phyloP scores from a whole-genome alignment of 2,329 filamentous ascomycete species.

The Fusarium penzigii region DNA sequence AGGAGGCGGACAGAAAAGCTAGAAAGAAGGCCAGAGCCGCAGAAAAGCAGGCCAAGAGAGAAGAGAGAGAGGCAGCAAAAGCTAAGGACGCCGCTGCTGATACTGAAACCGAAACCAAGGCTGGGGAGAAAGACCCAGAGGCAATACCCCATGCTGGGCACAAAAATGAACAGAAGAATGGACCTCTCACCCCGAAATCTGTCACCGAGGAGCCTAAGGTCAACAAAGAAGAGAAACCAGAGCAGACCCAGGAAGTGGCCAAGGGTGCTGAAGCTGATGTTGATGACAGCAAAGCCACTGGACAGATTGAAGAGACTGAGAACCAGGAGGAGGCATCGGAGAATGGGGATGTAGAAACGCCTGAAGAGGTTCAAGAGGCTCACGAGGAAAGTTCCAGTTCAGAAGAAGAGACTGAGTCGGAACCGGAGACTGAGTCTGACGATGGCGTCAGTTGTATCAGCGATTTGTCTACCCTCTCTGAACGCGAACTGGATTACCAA shows the following conservation, averaged over 20 bases:
- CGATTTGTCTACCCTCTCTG: conserved; percentile 41
- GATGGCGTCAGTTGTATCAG: conserved; percentile 33
- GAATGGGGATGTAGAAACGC: not conserved
- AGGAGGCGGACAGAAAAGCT: conserved; percentile 56
- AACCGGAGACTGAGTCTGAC: conserved; percentile 16
- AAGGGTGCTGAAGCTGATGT: not conserved
- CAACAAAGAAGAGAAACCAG: not conserved
- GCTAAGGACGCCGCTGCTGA: conserved; percentile 8
- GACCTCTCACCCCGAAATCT: conserved; percentile 23
- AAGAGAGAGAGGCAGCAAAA: conserved; percentile 17
- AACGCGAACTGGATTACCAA: conserved; percentile 40
- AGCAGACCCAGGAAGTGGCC: not conserved
- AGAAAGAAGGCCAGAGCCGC: not conserved
- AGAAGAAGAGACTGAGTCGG: conserved; percentile 23
- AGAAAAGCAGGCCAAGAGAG: conserved; percentile 8
- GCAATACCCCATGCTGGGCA: conserved; percentile 11
- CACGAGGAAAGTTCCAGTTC: conserved; percentile 19
- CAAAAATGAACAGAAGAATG: conserved; percentile 17
- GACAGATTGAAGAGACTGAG: not conserved
- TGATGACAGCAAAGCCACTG: not conserved
- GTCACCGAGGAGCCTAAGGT: conserved; percentile 3
- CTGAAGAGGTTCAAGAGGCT: conserved; percentile 1
- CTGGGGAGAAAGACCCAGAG: conserved; percentile 30
- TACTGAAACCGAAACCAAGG: conserved; percentile 32
- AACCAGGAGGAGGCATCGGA: not conserved